Percentiles rank a stretch among this genome's conserved stretches.
These are phyloP conservation scores for Fusarium verticillioides DNA, from an alignment of 2,329 filamentous ascomycete genomes.

Conservation along the genomic window DNA sequence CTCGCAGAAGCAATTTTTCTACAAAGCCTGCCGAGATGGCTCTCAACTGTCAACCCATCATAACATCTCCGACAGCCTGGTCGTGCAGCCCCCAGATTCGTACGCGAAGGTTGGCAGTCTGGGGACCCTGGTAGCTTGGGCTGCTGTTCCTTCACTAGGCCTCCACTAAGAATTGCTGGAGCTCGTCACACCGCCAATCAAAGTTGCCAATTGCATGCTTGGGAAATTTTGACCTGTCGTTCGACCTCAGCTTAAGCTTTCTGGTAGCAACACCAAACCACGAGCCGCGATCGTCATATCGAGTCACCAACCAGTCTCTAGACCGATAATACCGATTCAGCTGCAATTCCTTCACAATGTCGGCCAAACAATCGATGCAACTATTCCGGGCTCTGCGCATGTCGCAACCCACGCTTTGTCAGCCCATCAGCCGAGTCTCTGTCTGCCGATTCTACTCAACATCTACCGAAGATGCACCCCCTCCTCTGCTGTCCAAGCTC, in stretches of 20 bases:
- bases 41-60: background rate
- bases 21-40: background rate
- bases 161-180: slow-evolving; percentile 4
- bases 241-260: slow-evolving; percentile 21
- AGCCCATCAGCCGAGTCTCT: slow-evolving; percentile 24
- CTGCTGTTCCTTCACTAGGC: background rate
- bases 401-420: slow-evolving; percentile 28
- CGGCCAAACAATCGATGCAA: slow-evolving; percentile 38
- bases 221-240: slow-evolving; percentile 42
- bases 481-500: slow-evolving; percentile 63
- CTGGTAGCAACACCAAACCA: slow-evolving; percentile 3
- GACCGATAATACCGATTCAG: background rate
- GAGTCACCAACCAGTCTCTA: slow-evolving; percentile 7
- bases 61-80: slow-evolving; percentile 3
- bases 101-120: slow-evolving; percentile 8
- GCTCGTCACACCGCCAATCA: slow-evolving; percentile 35
- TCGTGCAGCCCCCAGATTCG: slow-evolving; percentile 8
- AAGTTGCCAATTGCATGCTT: slow-evolving; percentile 34
- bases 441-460: slow-evolving; percentile 49
- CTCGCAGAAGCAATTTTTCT: background rate
- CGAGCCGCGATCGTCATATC: slow-evolving; percentile 16
- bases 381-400: slow-evolving; percentile 42
- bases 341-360: slow-evolving; percentile 27
- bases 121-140: slow-evolving; percentile 16
- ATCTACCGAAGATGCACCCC: slow-evolving; percentile 51